phyloP scores from a whole-genome alignment of 495 filamentous ascomycete species.

The Neurospora tetraspora region DNA sequence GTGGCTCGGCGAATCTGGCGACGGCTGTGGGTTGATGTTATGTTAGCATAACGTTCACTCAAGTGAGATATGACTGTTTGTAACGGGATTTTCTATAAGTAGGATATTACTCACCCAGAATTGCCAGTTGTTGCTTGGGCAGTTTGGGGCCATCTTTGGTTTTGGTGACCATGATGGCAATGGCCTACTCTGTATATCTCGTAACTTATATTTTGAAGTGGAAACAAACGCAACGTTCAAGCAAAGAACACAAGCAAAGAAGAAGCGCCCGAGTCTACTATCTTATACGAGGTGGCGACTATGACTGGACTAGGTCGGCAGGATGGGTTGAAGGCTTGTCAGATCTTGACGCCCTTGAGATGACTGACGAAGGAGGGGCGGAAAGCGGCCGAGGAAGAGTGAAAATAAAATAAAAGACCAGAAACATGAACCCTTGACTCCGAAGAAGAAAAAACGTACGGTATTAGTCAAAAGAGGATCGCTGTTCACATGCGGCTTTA shows the following conservation, averaged over 20 bases:
- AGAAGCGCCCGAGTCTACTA: background rate
- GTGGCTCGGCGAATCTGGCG: slow-evolving; percentile 76
- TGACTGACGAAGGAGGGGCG: background rate
- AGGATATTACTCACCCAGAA: slow-evolving; percentile 47
- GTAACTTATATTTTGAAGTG: too few relatives aligned
- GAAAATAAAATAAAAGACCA: background rate
- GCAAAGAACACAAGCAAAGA: background rate
- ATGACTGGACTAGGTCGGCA: background rate
- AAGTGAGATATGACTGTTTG: background rate
- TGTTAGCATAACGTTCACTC: slow-evolving; percentile 13
- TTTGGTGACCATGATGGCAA: slow-evolving; percentile 21
- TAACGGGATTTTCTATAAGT: background rate
- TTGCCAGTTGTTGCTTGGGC: slow-evolving; percentile 41
- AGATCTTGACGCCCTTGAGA: background rate
- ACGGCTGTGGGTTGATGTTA: slow-evolving; percentile 37
- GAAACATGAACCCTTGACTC: background rate
- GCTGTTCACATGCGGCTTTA: background rate
- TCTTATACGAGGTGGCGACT: background rate
- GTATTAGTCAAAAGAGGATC: background rate
- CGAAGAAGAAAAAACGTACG: background rate
- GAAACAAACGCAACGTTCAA: background rate
- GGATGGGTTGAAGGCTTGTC: background rate
- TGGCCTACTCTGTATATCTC: background rate
- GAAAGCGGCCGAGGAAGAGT: background rate
- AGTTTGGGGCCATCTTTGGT: slow-evolving; percentile 30